Base-by-base conservation (phyloP, 2,329 filamentous ascomycete species). In the Exserohilum turcica region DNA sequence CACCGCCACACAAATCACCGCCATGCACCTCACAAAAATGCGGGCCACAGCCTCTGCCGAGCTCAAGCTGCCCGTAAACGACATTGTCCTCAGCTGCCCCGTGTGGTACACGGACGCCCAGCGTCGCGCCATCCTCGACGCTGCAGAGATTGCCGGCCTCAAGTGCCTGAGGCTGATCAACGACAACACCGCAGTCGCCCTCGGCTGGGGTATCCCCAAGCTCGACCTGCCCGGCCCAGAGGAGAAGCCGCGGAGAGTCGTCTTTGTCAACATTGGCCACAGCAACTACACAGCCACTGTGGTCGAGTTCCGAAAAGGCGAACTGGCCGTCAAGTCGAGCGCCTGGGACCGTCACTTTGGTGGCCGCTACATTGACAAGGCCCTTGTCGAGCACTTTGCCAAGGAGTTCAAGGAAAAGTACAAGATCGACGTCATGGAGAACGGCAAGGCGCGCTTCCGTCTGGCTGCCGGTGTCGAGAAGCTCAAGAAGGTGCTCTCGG, bases 151-250 rank as follows among this genome's bases (percentile, higher is more conserved):
- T 68, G 91, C 93, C 53, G 93, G 92, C 56, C 84, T 99, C 70
- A 97, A 96, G 80, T 83, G 92, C 33, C 87, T 99, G 61, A 87
- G 94, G 57, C 83, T 99, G 60, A 95, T 99, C 83, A 99, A 99
- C 80, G 94, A 97, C 80, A 97, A 91, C 65, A 97, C 94, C 45
- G 94, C 94, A 56, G 92, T 92, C 60, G 94, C 94, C 59, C 87
- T 99, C 39, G 94, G 94, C 63, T 99, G 92, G 77, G 94, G 94
- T 75, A 97, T 99, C 81, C 97, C 94, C 70, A 97, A 99, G 84
- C 84, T 92, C 57, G 94, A 99, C 76, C 86, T 99, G 29, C 94
- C 92, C 52, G 80, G 81, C 24, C 83, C 88, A 36, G 94, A 97
- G 70, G 92, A 97, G 86, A 91, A 91, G 82, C 92, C 94, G 56